Evolutionary conservation across 305 asterid species (phyloP).

Genomic region (Fraxinus paxiana): DNA sequence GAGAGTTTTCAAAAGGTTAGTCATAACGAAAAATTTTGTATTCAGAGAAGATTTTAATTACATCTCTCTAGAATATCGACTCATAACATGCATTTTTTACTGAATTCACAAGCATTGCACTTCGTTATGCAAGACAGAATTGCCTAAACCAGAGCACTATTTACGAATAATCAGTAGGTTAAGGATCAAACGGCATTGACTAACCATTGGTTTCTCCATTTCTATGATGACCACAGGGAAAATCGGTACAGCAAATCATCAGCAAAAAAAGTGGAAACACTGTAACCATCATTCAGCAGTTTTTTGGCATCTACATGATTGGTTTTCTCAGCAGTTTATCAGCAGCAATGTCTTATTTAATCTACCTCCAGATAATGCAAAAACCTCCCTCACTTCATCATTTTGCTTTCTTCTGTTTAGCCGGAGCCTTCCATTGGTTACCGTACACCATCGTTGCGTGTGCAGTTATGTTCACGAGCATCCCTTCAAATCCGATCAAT

Average conservation of each 20-base stretch:
- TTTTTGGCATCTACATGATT: constrained; percentile 44
- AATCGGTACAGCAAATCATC: constrained; percentile 15
- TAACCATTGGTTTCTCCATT: constrained; percentile 18
- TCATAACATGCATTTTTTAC: neutral
- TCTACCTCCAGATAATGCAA: constrained; percentile 37
- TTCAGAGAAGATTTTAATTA: neutral
- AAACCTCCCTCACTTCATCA: constrained; percentile 32
- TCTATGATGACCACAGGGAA: constrained; percentile 26
- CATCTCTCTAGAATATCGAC: neutral
- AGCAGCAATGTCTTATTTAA: constrained; percentile 43
- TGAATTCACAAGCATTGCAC: neutral
- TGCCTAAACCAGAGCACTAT: neutral
- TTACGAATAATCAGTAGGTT: neutral
- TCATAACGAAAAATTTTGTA: neutral
- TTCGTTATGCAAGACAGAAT: neutral
- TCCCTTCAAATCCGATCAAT: constrained; percentile 30
- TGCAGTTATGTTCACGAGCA: constrained; percentile 24
- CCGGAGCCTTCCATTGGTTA: constrained; percentile 62
- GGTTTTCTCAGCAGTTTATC: constrained; percentile 56
- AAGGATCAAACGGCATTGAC: neutral
- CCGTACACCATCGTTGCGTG: constrained; percentile 54
- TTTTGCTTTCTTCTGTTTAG: constrained; percentile 39
- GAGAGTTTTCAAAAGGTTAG: constrained; percentile 32
- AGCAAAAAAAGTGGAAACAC: constrained; percentile 14
- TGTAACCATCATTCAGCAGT: constrained; percentile 38